These are phyloP conservation scores for Cystobasidium ongulense DNA, from an alignment of 768 basidiomycete species.

Conservation along the genomic window DNA sequence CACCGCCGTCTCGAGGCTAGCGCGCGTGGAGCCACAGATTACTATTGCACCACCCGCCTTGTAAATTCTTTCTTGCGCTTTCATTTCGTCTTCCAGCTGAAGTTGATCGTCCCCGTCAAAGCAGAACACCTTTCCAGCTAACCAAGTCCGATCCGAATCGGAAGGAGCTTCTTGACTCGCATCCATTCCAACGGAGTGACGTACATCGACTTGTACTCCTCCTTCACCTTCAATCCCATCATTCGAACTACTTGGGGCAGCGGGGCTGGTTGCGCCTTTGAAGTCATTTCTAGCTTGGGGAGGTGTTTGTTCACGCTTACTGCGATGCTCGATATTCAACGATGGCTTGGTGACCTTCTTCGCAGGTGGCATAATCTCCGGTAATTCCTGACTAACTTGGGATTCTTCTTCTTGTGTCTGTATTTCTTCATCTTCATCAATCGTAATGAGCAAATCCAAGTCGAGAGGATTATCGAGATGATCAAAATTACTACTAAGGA, in stretches of 20 bases:
- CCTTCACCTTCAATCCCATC: background rate
- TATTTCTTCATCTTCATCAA: background rate
- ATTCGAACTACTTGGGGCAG: background rate
- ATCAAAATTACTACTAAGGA: conserved; percentile 14
- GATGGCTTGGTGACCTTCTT: background rate
- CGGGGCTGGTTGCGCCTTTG: background rate
- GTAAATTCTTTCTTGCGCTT: background rate
- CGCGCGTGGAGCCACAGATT: background rate
- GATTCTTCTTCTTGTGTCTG: background rate
- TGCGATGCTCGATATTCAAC: background rate
- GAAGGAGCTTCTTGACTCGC: background rate
- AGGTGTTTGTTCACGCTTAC: background rate
- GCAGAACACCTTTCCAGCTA: background rate
- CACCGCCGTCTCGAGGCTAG: background rate
- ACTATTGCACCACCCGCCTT: background rate
- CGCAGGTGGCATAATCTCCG: background rate
- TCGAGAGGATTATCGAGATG: conserved; percentile 12
- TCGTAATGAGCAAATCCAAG: conserved; percentile 9
- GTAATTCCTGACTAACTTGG: background rate
- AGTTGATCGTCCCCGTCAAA: background rate
- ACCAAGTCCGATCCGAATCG: background rate
- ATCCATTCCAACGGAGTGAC: background rate
- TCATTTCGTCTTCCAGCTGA: background rate
- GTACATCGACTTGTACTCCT: background rate
- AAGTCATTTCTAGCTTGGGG: background rate